A percentile compares a stretch with the other conserved stretches of the same genome.
These are phyloP conservation scores for Thymus mandschuricus DNA, from an alignment of 257 asterid species.

Conservation along the genomic window DNA sequence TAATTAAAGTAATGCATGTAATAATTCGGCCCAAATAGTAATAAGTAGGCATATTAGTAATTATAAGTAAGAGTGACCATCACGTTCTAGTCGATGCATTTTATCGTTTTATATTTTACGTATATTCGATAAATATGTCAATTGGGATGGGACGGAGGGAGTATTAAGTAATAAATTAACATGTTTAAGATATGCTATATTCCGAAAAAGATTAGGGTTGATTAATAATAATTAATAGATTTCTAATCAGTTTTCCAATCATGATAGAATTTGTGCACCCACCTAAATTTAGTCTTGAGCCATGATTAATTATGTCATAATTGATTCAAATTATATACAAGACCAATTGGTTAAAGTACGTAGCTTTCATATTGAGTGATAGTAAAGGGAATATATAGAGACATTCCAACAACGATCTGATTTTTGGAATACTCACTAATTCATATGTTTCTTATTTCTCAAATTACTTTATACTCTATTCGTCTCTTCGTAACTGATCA, in stretches of 20 bases:
- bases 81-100: too few species aligned
- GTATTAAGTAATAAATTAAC: background rate
- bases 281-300: background rate
- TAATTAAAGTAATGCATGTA: background rate
- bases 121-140: too few species aligned
- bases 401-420: background rate
- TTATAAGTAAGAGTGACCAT: too few species aligned
- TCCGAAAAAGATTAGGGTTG: background rate
- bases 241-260: background rate
- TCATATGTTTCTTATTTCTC: background rate
- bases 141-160: too few species aligned
- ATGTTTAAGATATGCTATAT: background rate
- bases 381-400: background rate
- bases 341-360: background rate
- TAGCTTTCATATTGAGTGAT: background rate
- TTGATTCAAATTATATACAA: background rate
- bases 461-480: background rate
- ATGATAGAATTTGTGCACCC: background rate
- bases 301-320: constrained; percentile 1
- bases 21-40: background rate
- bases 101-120: too few species aligned
- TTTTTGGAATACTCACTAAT: background rate
- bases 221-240: background rate
- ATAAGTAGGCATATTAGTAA: background rate
- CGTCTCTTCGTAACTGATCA: too few species aligned